Evolutionary conservation across 805 yeast species (phyloP).

Genomic region (Saccharomycopsis olivae): DNA sequence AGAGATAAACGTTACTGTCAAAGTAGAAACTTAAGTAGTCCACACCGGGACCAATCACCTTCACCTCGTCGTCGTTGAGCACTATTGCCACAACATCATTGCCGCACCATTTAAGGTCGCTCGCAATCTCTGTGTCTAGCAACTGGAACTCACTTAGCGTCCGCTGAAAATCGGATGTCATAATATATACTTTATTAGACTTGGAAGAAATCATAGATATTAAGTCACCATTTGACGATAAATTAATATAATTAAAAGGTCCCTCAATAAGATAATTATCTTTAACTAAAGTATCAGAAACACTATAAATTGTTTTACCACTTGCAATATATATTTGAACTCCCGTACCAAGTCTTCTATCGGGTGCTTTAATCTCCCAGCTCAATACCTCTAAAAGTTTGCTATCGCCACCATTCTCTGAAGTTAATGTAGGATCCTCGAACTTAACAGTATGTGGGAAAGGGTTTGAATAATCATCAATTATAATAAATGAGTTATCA

Average conservation of each 20-base stretch:
- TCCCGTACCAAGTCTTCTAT: constrained; percentile 19
- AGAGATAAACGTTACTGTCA: constrained; percentile 27
- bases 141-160: constrained; percentile 35
- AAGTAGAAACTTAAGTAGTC: constrained; percentile 39
- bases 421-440: constrained; percentile 5
- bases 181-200: constrained; percentile 36
- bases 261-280: constrained; percentile 27
- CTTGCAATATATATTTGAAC: constrained; percentile 23
- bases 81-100: constrained; percentile 65
- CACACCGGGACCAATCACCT: constrained; percentile 62
- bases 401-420: neutral
- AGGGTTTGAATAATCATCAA: constrained; percentile 31
- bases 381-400: constrained; percentile 16
- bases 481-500: constrained; percentile 31
- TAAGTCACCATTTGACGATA: constrained; percentile 47
- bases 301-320: neutral
- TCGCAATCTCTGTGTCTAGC: constrained; percentile 27
- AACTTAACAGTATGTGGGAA: constrained; percentile 18
- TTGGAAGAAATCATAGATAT: constrained; percentile 38
- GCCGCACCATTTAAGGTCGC: constrained; percentile 64
- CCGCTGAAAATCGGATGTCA: constrained; percentile 35
- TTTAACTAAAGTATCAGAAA: neutral
- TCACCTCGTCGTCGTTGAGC: constrained; percentile 50
- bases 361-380: constrained; percentile 25
- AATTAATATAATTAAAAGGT: constrained; percentile 32